Evolutionary conservation across 2,329 filamentous ascomycete genomes (phyloP).

Genomic region (Diaporthe citrichinensis): DNA sequence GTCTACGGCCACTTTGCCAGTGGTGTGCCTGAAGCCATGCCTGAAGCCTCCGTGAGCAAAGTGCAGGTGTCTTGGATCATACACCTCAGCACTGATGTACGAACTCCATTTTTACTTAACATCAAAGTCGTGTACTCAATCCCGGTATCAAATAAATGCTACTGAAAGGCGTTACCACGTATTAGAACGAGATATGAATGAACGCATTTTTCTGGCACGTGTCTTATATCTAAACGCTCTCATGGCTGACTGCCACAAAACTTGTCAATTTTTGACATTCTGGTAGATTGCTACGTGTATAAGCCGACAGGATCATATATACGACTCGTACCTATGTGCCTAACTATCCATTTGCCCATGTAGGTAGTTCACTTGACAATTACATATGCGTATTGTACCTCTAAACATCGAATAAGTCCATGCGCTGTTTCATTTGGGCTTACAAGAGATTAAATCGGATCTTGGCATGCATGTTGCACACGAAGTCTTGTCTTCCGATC

Average conservation of each 20-base stretch:
- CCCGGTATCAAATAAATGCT: not conserved
- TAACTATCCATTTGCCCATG: no score
- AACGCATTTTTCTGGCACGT: not conserved
- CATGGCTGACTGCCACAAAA: not conserved
- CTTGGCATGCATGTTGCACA: not conserved
- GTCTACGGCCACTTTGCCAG: no score
- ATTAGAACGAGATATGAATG: not conserved
- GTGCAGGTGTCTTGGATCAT: not conserved
- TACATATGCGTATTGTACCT: not conserved
- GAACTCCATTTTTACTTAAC: no score
- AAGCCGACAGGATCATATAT: not conserved
- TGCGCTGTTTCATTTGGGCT: not conserved
- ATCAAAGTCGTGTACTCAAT: not conserved
- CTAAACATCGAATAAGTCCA: no score
- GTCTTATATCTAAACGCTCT: no score
- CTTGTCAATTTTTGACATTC: not conserved
- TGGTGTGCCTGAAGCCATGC: not conserved
- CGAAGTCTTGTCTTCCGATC: constrained; percentile 2
- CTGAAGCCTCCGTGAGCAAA: not conserved
- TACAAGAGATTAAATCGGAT: not conserved
- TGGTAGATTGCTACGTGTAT: no score
- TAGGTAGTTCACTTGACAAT: not conserved
- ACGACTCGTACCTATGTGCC: no score
- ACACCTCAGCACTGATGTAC: no score
- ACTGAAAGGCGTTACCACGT: not conserved